Percentiles rank a stretch among this genome's conserved stretches.
Evolutionary conservation across 371 early-diverging fungal genomes (phyloP).

Genomic region (Lichtheimia corymbifera): DNA sequence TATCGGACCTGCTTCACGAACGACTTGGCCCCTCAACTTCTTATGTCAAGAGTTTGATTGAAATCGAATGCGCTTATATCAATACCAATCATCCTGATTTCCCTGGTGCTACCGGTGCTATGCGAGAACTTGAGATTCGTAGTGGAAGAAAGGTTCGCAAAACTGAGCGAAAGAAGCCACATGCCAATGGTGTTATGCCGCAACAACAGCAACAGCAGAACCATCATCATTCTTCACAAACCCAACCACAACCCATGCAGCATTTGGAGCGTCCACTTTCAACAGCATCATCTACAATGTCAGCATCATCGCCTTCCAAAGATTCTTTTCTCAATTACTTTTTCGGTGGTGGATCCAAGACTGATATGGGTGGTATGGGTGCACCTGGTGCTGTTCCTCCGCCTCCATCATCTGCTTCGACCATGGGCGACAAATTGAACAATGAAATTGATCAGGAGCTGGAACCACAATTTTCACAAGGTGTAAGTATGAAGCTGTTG

Average conservation of each 20-base stretch:
- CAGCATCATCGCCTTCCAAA: constrained; percentile 18
- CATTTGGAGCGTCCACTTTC: constrained; percentile 6
- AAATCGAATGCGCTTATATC: constrained; percentile 88
- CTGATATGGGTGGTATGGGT: constrained; percentile 1
- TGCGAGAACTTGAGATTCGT: constrained; percentile 52
- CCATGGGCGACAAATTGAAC: too few species aligned
- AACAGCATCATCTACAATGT: constrained; percentile 3
- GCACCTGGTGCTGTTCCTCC: too few species aligned
- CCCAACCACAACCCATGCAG: constrained; percentile 3
- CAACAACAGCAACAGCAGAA: constrained; percentile 6
- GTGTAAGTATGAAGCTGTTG: neutral
- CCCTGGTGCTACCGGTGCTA: constrained; percentile 75
- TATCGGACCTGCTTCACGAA: constrained; percentile 81
- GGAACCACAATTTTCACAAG: constrained; percentile 10
- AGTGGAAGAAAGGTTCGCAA: neutral
- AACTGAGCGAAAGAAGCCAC: neutral
- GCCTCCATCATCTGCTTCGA: too few species aligned
- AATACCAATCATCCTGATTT: constrained; percentile 94
- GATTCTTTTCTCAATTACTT: constrained; percentile 67
- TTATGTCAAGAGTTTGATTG: constrained; percentile 81
- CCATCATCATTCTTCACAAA: neutral
- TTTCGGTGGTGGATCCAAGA: constrained; percentile 54
- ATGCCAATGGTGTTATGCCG: neutral
- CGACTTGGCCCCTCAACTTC: constrained; percentile 68
- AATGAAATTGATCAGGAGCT: neutral